Evolutionary conservation across 768 basidiomycete species (phyloP).

Genomic region (Boletus rubroflammeus): DNA sequence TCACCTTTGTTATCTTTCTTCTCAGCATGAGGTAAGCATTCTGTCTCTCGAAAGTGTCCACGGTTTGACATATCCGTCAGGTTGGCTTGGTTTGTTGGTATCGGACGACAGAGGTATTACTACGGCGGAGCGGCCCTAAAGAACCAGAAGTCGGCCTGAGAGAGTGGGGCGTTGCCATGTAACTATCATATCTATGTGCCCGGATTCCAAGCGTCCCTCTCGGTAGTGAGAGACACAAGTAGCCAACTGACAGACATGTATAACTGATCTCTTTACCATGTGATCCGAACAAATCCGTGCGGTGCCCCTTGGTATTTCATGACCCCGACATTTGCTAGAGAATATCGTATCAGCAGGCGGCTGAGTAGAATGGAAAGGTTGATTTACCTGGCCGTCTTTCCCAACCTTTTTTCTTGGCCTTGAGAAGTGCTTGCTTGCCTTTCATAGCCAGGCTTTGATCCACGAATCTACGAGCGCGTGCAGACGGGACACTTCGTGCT

Average conservation of each 20-base stretch:
- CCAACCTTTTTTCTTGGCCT: conserved; percentile 47
- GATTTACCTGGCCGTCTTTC: conserved; percentile 54
- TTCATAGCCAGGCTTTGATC: conserved; percentile 49
- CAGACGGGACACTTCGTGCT: conserved; percentile 45
- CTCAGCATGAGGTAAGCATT: conserved; percentile 49
- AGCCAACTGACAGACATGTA: neutral
- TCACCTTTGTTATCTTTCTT: conserved; percentile 57
- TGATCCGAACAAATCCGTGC: conserved; percentile 38
- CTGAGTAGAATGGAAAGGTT: neutral
- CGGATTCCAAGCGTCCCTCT: neutral
- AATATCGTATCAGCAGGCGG: neutral
- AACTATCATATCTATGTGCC: neutral
- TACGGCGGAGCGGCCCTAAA: conserved; percentile 25
- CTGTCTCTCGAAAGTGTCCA: neutral
- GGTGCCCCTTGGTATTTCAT: conserved; percentile 53
- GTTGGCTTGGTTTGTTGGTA: conserved; percentile 52
- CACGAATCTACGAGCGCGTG: conserved; percentile 49
- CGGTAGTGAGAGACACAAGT: neutral
- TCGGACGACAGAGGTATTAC: conserved; percentile 46
- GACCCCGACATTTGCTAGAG: conserved; percentile 52
- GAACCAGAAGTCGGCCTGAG: conserved; percentile 14
- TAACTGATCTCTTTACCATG: conserved; percentile 1
- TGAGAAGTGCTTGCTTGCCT: conserved; percentile 28
- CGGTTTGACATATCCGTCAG: conserved; percentile 28
- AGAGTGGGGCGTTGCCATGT: neutral